Evolutionary conservation across 805 yeast species (phyloP).

Genomic region (Sugiyamaella lignohabitans): DNA sequence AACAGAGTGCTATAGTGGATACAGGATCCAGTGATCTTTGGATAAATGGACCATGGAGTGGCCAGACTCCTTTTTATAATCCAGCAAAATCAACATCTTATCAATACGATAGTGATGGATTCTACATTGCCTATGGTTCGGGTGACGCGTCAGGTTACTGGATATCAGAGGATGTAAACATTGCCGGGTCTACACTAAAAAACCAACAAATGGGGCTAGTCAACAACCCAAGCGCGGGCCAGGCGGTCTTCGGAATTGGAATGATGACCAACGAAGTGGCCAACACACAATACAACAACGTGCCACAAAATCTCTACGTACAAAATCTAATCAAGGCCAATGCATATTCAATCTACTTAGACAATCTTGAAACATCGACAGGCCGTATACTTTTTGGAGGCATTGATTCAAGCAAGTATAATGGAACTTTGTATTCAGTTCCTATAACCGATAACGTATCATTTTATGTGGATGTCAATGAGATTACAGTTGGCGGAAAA

Average conservation of each 20-base stretch:
- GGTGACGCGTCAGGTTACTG: conserved; percentile 80
- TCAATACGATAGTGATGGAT: conserved; percentile 74
- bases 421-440: conserved; percentile 34
- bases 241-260: conserved; percentile 34
- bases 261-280: conserved; percentile 29
- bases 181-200: conserved; percentile 67
- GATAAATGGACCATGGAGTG: conserved; percentile 27
- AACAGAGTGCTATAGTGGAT: conserved; percentile 50
- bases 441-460: conserved; percentile 25
- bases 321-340: conserved; percentile 37
- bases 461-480: conserved; percentile 13
- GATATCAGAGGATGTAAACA: conserved; percentile 61
- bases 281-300: conserved; percentile 44
- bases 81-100: conserved; percentile 41
- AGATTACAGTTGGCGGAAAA: conserved; percentile 13
- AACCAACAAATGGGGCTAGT: conserved; percentile 52
- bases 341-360: conserved; percentile 44
- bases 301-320: conserved; percentile 53
- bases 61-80: conserved; percentile 7
- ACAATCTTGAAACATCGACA: conserved; percentile 26
- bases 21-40: conserved; percentile 71
- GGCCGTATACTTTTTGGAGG: conserved; percentile 44
- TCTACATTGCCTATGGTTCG: conserved; percentile 85
- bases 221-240: conserved; percentile 8
- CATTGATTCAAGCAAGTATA: conserved; percentile 38